Evolutionary conservation across 1,139 yeast species (phyloP), one percentile per base, ranked within the genome.

Genomic region (Lizanozyma gosingica): DNA sequence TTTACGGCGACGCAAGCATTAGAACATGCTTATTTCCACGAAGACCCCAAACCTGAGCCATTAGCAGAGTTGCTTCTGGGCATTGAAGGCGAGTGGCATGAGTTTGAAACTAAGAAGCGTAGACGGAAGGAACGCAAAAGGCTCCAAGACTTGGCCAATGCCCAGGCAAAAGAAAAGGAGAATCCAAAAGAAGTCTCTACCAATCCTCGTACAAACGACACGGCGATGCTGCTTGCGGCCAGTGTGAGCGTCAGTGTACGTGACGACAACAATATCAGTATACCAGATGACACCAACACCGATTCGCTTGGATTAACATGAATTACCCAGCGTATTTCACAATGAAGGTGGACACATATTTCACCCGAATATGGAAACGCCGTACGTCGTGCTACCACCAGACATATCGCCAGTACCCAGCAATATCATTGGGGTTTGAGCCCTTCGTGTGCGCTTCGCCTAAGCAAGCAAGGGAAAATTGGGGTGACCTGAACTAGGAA

Each of bases 31-130:
- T 92, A 85, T 60, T 92, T 92, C 54, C 59, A 62, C 4, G 83
- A 81, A 43, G 79, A 72, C 2, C 97, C 97, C 0, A 47, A 45
- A 36, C 80, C 84, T 1, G 65, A 72, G 37, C 56, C 58, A 4
- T 60, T 80, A 39, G 63, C 63, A 14, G 71, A 80, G 43, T 64
- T 82, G 48, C 65, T 71, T 39, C 29, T 22, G 29, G 76, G 72
- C 14, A 64, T 81, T 35, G 71, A 73, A 42, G 88, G 88, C 2
- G 97, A 94, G 58, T 90, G 97, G 94, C 98, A 92, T 56, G 98
- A 92, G 56, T 90, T 83, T 59, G 98, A 92, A 56, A 94, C 96
- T 3, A 88, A 92, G 60, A 82, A 80, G 62, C 77, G 86, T 52
- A 69, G 94, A 53, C 71, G 85, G 49, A 80, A 73, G 52, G 78